A percentile compares a stretch with the other conserved stretches of the same genome.
Conservation (phyloP, 768 basidiomycete species). For the Austroboletus eburneus region DNA sequence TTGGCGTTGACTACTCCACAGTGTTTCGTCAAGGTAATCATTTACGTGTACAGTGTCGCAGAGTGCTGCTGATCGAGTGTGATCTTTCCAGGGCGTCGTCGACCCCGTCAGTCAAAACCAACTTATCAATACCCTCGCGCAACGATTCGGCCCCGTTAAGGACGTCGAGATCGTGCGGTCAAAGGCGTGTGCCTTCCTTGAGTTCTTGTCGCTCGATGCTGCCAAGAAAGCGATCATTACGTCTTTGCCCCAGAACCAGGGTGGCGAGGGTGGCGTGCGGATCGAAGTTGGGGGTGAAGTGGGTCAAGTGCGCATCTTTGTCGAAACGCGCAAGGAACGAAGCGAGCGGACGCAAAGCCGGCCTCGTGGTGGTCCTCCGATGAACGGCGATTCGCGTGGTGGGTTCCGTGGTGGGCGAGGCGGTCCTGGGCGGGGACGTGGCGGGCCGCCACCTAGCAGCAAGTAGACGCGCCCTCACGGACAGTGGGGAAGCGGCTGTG, state of each 20-base stretch:
- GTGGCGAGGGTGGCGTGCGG: constrained; percentile 88
- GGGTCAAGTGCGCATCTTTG: constrained; percentile 53
- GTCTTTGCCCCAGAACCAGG: constrained; percentile 58
- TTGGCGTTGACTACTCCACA: constrained; percentile 62
- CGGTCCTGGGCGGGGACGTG: constrained; percentile 41
- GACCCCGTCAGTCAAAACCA: constrained; percentile 55
- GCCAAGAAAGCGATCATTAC: constrained; percentile 85
- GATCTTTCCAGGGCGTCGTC: constrained; percentile 56
- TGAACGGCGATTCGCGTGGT: constrained; percentile 44
- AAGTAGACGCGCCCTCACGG: constrained; percentile 17
- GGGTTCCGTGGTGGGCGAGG: constrained; percentile 46
- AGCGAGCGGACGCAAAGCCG: constrained; percentile 69
- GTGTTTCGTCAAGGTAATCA: constrained; percentile 87
- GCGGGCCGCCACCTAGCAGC: constrained; percentile 27
- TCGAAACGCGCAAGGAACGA: constrained; percentile 91
- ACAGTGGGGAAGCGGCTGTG: constrained; percentile 1
- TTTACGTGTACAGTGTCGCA: not conserved
- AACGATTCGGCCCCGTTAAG: constrained; percentile 77
- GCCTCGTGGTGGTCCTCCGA: constrained; percentile 57
- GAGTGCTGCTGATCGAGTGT: not conserved
- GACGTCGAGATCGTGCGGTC: constrained; percentile 83
- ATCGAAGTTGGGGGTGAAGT: constrained; percentile 60
- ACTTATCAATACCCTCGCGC: constrained; percentile 47
- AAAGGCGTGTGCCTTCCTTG: constrained; percentile 94
- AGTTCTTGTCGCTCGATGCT: constrained; percentile 71